Percentiles rank a stretch among this genome's conserved stretches.
phyloP scores from a whole-genome alignment of 768 basidiomycete species.

The Suillus spraguei region DNA sequence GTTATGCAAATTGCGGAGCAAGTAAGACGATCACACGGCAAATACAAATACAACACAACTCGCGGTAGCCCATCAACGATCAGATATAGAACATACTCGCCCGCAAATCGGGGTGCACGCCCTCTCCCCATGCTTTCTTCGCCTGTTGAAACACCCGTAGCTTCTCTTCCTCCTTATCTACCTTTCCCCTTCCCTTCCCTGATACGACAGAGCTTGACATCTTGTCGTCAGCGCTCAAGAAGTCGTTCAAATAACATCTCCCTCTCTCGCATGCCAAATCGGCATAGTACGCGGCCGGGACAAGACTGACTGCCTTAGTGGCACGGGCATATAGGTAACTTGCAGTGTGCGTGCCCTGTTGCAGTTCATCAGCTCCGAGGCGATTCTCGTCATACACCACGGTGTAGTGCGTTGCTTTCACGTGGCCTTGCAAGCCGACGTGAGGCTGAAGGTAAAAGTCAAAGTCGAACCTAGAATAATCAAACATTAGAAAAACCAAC shows the following conservation, averaged over 20 bases:
- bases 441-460: constrained; percentile 77
- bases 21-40: neutral
- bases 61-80: constrained; percentile 6
- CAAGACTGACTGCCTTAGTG: constrained; percentile 80
- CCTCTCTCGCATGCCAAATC: constrained; percentile 84
- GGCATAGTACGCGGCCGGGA: constrained; percentile 81
- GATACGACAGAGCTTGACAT: constrained; percentile 36
- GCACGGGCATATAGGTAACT: constrained; percentile 82
- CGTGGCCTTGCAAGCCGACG: constrained; percentile 70
- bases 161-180: constrained; percentile 36
- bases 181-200: constrained; percentile 36
- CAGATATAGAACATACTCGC: constrained; percentile 71
- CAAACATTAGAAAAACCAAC: neutral
- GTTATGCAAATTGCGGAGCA: neutral
- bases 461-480: constrained; percentile 52
- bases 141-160: constrained; percentile 51
- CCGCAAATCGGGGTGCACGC: constrained; percentile 48
- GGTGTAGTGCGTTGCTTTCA: constrained; percentile 76
- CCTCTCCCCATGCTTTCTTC: constrained; percentile 50
- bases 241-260: constrained; percentile 73
- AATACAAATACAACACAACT: neutral
- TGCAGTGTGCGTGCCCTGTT: constrained; percentile 67
- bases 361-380: constrained; percentile 70
- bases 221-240: constrained; percentile 59
- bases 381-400: constrained; percentile 78